Conservation (phyloP, 2,329 filamentous ascomycete genomes). For the Scedosporium boydii region DNA sequence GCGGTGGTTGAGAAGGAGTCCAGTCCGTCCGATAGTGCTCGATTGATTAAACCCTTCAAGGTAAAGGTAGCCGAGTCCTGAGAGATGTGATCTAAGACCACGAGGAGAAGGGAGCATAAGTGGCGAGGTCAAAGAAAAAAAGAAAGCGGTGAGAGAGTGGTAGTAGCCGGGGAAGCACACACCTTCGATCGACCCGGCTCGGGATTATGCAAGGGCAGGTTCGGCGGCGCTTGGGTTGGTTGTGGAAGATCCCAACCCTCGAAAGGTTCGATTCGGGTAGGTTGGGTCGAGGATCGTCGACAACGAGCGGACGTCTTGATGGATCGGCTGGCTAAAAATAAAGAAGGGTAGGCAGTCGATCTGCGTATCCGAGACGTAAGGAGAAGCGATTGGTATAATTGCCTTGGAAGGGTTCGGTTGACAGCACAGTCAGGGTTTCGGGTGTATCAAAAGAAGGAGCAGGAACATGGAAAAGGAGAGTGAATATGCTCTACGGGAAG, state of each 20-base stretch:
- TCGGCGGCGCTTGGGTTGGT: too few relatives aligned
- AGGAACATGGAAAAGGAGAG: not conserved
- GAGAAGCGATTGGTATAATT: not conserved
- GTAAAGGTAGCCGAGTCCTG: too few relatives aligned
- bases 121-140: not conserved
- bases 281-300: not conserved
- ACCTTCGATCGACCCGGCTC: not conserved
- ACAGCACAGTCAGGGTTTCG: not conserved
- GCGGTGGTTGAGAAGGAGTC: too few relatives aligned
- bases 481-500: not conserved
- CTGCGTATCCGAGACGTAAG: conserved; percentile 2
- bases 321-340: not conserved
- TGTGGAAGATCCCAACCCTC: not conserved
- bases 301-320: not conserved
- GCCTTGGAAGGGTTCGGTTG: not conserved
- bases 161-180: not conserved
- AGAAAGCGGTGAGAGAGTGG: not conserved
- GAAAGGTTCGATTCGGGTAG: not conserved
- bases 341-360: not conserved
- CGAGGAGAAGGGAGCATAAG: not conserved
- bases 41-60: too few relatives aligned
- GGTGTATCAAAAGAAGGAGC: not conserved
- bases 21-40: too few relatives aligned
- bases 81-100: not conserved
- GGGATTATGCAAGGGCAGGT: not conserved